Base-by-base conservation (phyloP, 306 rosid species). In the Pterocarpus macrocarpus region DNA sequence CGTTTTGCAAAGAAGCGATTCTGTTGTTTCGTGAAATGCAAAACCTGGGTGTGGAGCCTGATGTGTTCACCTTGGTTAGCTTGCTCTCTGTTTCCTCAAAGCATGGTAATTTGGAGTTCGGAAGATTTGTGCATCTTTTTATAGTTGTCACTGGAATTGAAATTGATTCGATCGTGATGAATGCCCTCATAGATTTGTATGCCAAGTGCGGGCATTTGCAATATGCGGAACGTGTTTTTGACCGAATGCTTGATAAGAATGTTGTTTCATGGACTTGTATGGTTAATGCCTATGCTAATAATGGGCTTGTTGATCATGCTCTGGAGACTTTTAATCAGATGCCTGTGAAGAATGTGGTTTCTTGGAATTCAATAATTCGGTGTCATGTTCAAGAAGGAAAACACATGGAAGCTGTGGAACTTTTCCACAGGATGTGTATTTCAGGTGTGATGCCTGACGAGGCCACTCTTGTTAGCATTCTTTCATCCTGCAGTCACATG, bases 331-430 rank as follows among this genome's bases (percentile, higher is more conserved):
- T 93, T 61, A 75, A 89, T 65, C 82, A 83, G 82, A 89, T 90
- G 92, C 92, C 91, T 0, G 69, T 65, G 75, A 86, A 91, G 80
- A 93, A 93, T 68, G 97, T 82, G 73, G 87, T 93, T 78, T 88
- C 97, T 16, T 93, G 98, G 98, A 91, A 91, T 79, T 86, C 97
- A 17, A 84, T 93, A 71, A 93, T 93, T 43, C 85, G 88, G 1
- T 87, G 89, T 61, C 86, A 83, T 87, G 90, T 90, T 45, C 88
- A 71, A 78, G 89, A 86, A 73, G 94, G 97, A 35, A 86, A 13
- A 11, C 79, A 80, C 80, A 59, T 63, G 13, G 92, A 89, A 71
- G 94, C 94, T 14, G 34, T 91, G 78, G 87, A 85, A 66, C 89
- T 91, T 30, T 91, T 90, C 82, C 41, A 30, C 53, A 87, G 71